phyloP scores from a whole-genome alignment of 192 early-diverging fungal genomes.

The Radiomyces spectabilis region DNA sequence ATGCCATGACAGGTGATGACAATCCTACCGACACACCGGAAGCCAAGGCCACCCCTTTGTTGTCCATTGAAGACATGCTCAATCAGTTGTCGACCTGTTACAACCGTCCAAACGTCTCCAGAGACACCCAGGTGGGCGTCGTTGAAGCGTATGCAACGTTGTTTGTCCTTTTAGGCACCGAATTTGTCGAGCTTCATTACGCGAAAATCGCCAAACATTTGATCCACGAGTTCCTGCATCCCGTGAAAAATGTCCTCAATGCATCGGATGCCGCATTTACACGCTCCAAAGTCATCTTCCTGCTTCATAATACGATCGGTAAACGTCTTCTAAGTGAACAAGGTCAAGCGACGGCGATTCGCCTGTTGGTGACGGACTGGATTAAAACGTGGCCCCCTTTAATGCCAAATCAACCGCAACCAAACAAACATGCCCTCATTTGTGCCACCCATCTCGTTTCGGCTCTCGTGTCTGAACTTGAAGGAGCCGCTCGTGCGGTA shows the following conservation, averaged over 20 bases:
- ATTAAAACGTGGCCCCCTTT: slow-evolving; percentile 49
- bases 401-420: slow-evolving; percentile 37
- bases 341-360: slow-evolving; percentile 62
- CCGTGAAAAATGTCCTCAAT: slow-evolving; percentile 39
- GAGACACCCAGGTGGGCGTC: slow-evolving; percentile 69
- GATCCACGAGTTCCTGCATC: slow-evolving; percentile 48
- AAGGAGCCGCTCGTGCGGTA: slow-evolving; percentile 56
- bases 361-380: slow-evolving; percentile 53
- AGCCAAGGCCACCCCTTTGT: slow-evolving; percentile 13
- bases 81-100: slow-evolving; percentile 55
- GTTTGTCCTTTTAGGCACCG: slow-evolving; percentile 61
- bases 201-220: slow-evolving; percentile 58
- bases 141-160: slow-evolving; percentile 72
- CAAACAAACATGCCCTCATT: slow-evolving; percentile 54
- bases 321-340: slow-evolving; percentile 68
- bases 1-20: slow-evolving; percentile 13
- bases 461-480: slow-evolving; percentile 66
- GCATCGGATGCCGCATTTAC: slow-evolving; percentile 50
- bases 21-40: not conserved
- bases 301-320: slow-evolving; percentile 72
- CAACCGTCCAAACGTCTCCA: slow-evolving; percentile 48
- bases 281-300: slow-evolving; percentile 51
- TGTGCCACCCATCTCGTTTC: slow-evolving; percentile 70
- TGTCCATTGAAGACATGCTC: slow-evolving; percentile 65
- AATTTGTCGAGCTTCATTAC: slow-evolving; percentile 72